Conservation (phyloP, 106 monocot species). For the Gastrodia elata region DNA sequence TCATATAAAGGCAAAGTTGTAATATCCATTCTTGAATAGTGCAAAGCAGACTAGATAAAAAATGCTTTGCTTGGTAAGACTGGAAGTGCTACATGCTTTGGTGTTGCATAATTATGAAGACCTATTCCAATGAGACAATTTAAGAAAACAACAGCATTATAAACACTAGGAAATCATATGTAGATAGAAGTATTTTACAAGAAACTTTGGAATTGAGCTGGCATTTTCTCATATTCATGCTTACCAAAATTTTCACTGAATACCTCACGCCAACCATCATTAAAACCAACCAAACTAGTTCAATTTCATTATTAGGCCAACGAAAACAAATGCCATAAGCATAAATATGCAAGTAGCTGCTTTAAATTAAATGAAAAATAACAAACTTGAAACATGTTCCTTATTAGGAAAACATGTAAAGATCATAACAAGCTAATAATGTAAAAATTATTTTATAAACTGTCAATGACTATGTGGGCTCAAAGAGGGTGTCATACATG, state of each 20-base stretch:
- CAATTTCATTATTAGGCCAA: neutral
- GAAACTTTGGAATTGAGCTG: neutral
- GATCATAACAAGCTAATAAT: neutral
- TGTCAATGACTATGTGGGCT: neutral
- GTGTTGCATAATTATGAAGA: neutral
- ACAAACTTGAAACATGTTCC: neutral
- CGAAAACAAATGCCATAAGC: neutral
- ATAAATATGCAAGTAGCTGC: neutral
- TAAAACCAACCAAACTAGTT: neutral
- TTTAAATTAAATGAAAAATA: neutral
- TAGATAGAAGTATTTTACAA: neutral
- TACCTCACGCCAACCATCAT: neutral
- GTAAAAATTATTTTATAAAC: neutral
- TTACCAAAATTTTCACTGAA: neutral
- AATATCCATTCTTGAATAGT: too few relatives aligned
- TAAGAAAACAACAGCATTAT: neutral
- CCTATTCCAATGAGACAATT: neutral
- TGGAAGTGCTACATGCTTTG: neutral
- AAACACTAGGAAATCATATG: neutral
- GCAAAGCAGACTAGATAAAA: too few relatives aligned
- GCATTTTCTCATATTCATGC: neutral
- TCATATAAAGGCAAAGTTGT: too few relatives aligned
- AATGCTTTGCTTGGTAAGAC: too few relatives aligned
- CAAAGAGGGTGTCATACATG: neutral
- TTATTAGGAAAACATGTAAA: neutral